Evolutionary conservation across 495 filamentous ascomycete genomes (phyloP).

Genomic region (Trichoderma orchidacearum): DNA sequence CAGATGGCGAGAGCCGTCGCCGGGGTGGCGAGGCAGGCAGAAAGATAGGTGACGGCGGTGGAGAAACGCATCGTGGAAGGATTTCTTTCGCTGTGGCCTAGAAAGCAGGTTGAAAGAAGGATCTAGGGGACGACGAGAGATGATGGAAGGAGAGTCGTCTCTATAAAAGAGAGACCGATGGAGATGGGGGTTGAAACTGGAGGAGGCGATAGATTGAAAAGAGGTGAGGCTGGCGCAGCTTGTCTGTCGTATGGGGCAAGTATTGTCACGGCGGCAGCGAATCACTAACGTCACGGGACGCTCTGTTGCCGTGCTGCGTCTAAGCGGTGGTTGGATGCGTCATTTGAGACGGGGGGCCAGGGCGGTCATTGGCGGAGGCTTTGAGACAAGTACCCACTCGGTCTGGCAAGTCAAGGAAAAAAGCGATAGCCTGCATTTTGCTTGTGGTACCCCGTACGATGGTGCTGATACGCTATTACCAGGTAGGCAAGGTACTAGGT

Average conservation of each 20-base stretch:
- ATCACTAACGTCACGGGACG: not conserved
- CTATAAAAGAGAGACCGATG: not conserved
- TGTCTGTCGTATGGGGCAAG: not conserved
- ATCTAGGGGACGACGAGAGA: no score
- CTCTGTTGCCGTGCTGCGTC: not conserved
- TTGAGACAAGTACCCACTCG: not conserved
- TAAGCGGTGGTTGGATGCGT: not conserved
- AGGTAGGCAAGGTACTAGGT: no score
- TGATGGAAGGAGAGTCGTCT: not conserved
- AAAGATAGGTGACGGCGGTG: conserved; percentile 5
- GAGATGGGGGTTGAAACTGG: not conserved
- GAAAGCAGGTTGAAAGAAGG: not conserved
- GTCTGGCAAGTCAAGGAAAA: not conserved
- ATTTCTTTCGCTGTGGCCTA: conserved; percentile 6
- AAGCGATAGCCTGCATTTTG: no score
- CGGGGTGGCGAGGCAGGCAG: conserved; percentile 19
- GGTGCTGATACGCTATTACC: no score
- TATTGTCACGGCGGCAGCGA: not conserved
- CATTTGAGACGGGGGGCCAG: not conserved
- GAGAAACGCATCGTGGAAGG: conserved; percentile 24
- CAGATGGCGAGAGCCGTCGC: conserved; percentile 25
- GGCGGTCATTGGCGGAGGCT: not conserved
- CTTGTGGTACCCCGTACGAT: no score
- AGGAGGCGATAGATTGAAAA: not conserved
- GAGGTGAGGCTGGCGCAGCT: not conserved